Evolutionary conservation across 2,329 filamentous ascomycete genomes (phyloP).

Genomic region (Colletotrichum chlorophyti): DNA sequence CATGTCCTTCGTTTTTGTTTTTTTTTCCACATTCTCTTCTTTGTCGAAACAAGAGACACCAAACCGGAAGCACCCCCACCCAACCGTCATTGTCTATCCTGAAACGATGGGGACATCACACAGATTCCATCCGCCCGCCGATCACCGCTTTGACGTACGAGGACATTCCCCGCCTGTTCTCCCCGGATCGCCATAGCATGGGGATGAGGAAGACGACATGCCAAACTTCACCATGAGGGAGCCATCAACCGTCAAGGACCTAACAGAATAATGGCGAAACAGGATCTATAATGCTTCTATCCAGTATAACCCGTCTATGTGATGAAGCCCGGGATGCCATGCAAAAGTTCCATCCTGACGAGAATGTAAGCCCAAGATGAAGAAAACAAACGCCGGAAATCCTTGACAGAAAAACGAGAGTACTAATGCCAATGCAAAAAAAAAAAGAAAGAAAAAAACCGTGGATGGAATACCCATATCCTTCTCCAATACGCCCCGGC

Average conservation of each 20-base stretch:
- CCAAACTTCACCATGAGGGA: background rate
- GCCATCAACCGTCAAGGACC: too few species aligned
- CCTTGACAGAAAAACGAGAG: constrained; percentile 5
- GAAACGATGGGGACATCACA: too few species aligned
- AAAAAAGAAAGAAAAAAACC: too few species aligned
- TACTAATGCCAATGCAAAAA: constrained; percentile 15
- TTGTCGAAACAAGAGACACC: too few species aligned
- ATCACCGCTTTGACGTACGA: too few species aligned
- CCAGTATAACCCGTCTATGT: constrained; percentile 22
- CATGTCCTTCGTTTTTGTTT: too few species aligned
- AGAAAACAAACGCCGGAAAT: background rate
- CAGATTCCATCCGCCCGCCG: too few species aligned
- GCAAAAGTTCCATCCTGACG: constrained; percentile 1
- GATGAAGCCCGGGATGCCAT: constrained; percentile 18
- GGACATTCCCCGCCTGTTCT: too few species aligned
- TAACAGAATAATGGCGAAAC: background rate
- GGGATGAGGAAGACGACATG: background rate
- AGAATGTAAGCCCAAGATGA: background rate
- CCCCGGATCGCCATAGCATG: too few species aligned
- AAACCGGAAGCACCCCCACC: too few species aligned
- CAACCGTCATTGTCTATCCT: too few species aligned
- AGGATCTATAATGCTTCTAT: constrained; percentile 26
- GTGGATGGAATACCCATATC: background rate
- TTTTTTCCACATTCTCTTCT: too few species aligned
- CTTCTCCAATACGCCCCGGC: constrained; percentile 17